Base-by-base conservation (phyloP, 2,329 filamentous ascomycete species). In the Monosporascus sp. region DNA sequence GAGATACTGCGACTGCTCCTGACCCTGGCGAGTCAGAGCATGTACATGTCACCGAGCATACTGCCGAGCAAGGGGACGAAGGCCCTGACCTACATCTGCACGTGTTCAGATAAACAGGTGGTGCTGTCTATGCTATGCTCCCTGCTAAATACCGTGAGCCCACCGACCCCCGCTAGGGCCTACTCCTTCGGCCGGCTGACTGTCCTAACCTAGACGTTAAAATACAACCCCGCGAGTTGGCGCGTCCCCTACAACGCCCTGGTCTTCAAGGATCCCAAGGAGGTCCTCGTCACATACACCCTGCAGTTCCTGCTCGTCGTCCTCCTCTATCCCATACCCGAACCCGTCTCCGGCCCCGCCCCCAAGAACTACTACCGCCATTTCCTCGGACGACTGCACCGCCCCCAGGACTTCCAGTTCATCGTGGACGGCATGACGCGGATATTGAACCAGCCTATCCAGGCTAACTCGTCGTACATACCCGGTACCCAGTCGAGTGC, bases 381-480 rank as follows among this genome's bases (percentile, higher is more conserved):
- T 70, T 97, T 95, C 60, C 82, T 96, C 31, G 90, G 94, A 31
- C 84, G 93, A 38, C 73, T 99, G 46, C 94, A 97, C 72, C 84
- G 94, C 47, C 89, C 93, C 1, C 91, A 97, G 69, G 94, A 99
- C 68, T 97, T 99, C 65, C 94, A 99, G 69, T 99, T 99, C 68
- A 85, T 97, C 24, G 89, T 95, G 11, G 92, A 97, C 67, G 92
- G 92, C 48, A 96, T 97, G 87, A 92, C 87, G 1, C 84, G 91
- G 62, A 89, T 97, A 48, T 76, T 99, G 49, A 94, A 95, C 62
- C 93, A 97, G 62, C 93, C 93, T 24, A 85, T 97, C 57, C 91
- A 96, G 72, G 87, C 91, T 44, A 95, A 91, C 54, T 82, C 84
- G 11, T 93, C 92, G 1, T 97, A 96, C 68, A 82, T 97, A 2